phyloP scores from a whole-genome alignment of 371 early-diverging fungal genomes.

The Neoconidiobolus thromboides region DNA sequence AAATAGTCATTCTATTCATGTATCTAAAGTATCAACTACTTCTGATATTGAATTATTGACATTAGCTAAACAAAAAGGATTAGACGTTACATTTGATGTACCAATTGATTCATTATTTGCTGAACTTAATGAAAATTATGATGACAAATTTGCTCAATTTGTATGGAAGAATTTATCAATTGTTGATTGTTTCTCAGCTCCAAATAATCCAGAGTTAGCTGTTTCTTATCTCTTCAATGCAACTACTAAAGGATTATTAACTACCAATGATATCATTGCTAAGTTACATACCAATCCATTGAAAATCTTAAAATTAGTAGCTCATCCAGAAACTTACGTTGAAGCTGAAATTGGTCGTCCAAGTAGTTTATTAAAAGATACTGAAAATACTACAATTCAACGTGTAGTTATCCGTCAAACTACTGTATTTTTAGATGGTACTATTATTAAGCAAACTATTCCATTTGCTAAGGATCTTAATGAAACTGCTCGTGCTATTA shows the following conservation, averaged over 20 bases:
- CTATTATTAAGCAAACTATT: constrained; percentile 10
- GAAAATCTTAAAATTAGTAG: constrained; percentile 68
- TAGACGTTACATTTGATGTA: constrained; percentile 85
- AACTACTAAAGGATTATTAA: constrained; percentile 55
- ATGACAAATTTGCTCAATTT: constrained; percentile 32
- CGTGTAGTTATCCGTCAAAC: constrained; percentile 71
- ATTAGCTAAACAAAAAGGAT: constrained; percentile 72
- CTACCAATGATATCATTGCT: constrained; percentile 52
- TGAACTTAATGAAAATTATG: constrained; percentile 19
- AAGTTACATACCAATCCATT: constrained; percentile 67
- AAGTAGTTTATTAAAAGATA: constrained; percentile 13
- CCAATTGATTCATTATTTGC: constrained; percentile 57
- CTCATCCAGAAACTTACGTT: constrained; percentile 72
- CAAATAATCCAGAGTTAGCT: constrained; percentile 19
- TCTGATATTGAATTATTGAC: constrained; percentile 69
- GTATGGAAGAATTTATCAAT: constrained; percentile 59
- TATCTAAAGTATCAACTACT: constrained; percentile 54
- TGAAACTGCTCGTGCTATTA: constrained; percentile 8
- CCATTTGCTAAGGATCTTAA: constrained; percentile 24
- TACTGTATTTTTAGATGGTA: constrained; percentile 70
- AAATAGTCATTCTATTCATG: constrained; percentile 63
- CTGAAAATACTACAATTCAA: constrained; percentile 35
- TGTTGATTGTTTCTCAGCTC: constrained; percentile 71
- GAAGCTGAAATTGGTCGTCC: constrained; percentile 60
- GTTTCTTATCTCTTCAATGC: constrained; percentile 69